Evolutionary conservation across 2,329 filamentous ascomycete species (phyloP).

Genomic region (Aureobasidium musti): DNA sequence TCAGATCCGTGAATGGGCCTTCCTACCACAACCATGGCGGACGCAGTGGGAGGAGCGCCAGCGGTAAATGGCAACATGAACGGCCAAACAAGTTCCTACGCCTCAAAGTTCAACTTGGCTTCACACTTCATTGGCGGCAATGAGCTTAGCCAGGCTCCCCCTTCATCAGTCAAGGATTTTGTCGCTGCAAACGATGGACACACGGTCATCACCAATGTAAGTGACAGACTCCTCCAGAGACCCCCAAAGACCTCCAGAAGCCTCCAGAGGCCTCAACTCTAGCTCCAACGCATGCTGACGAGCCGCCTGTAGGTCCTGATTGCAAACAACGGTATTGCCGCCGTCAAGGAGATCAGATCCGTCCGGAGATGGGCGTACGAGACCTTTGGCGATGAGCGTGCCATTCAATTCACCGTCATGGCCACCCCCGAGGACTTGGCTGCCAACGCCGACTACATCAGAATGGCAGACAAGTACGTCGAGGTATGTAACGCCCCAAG

Average conservation of each 20-base stretch:
- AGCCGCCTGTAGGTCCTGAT: constrained; percentile 74
- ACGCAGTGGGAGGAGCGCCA: constrained; percentile 46
- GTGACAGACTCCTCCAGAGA: constrained; percentile 42
- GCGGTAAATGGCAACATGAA: constrained; percentile 48
- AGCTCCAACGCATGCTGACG: constrained; percentile 35
- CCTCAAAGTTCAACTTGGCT: constrained; percentile 78
- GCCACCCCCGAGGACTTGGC: constrained; percentile 96
- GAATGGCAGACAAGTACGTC: constrained; percentile 99
- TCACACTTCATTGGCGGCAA: constrained; percentile 98
- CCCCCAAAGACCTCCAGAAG: constrained; percentile 3
- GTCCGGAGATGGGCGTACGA: constrained; percentile 99
- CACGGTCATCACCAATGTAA: constrained; percentile 96
- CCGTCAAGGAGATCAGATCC: constrained; percentile 98
- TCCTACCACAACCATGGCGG: constrained; percentile 40
- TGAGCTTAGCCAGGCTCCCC: constrained; percentile 74
- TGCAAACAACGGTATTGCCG: constrained; percentile 99
- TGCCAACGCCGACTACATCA: constrained; percentile 98
- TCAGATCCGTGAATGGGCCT: constrained; percentile 37
- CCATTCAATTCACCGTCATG: constrained; percentile 99
- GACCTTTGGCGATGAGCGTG: constrained; percentile 95
- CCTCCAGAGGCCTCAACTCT: constrained; percentile 4
- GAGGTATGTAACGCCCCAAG: constrained; percentile 58
- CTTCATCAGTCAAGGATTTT: constrained; percentile 94
- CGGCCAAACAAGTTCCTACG: constrained; percentile 64
- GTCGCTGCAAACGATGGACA: constrained; percentile 86